Evolutionary conservation across 192 early-diverging fungal genomes (phyloP), one percentile per base, ranked within the genome.

Genomic region (Phlyctochytrium arcticum): DNA sequence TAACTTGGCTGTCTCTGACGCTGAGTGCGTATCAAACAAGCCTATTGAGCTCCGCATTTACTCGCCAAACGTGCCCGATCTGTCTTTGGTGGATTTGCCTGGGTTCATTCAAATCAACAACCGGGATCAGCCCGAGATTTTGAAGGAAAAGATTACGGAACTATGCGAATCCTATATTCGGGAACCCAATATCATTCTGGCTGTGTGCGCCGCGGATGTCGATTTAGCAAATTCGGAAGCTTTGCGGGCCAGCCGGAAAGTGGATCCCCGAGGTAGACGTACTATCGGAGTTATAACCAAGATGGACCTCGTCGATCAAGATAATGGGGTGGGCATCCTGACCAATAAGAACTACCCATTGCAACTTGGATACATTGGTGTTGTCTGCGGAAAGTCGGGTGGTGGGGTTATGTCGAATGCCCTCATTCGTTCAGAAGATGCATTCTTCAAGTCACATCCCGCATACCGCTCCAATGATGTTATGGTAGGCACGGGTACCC

Each of bases 281-380:
- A 99, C 97, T 2, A 97, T 99, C 71, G 95, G 97, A 54, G 96
- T 99, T 39, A 78, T 99, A 69, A 99, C 97, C 48, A 99, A 99
- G 73, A 86, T 98, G 65, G 97, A 99, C 67, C 83, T 93, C 23
- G 91, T 96, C 0, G 85, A 92, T 51, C 90, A 94, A 34, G 82
- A 86, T 29, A 65, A 70, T 5, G 96, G 89, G 9, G 87, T 87
- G 0, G 80, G 76, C 4, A 91, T 95, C 69, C 81, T 98, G 31
- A 84, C 83, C 31, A 95, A 97, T 48, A 82, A 87, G 54, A 92
- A 98, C 63, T 98, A 96, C 67, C 94, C 96, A 33, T 71, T 98
- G 27, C 88, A 92, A 42, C 75, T 97, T 17, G 96, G 96, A 9
- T 98, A 98, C 68, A 89, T 98, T 67, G 96, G 96, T 32, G 94